A percentile compares a stretch with the other conserved stretches of the same genome.
These are phyloP conservation scores for Colletotrichum lindemuthianum DNA, from an alignment of 2,329 filamentous ascomycete species.

Conservation along the genomic window DNA sequence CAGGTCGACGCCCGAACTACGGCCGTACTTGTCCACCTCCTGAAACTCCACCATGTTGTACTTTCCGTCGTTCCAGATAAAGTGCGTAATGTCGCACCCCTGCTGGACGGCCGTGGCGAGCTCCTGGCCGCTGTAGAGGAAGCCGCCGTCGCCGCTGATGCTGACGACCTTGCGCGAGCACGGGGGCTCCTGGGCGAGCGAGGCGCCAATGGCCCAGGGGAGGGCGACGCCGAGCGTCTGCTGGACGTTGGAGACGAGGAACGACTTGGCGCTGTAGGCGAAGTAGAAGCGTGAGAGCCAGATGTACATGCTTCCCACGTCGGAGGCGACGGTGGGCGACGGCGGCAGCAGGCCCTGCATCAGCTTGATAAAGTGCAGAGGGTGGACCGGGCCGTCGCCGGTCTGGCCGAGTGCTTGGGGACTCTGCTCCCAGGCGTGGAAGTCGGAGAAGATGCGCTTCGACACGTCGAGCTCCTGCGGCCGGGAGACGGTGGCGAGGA, in stretches of 20 bases:
- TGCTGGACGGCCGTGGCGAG: slow-evolving; percentile 57
- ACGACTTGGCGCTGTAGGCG: slow-evolving; percentile 53
- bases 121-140: slow-evolving; percentile 60
- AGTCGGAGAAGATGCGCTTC: slow-evolving; percentile 47
- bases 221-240: slow-evolving; percentile 59
- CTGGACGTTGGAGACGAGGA: slow-evolving; percentile 59
- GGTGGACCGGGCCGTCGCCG: slow-evolving; percentile 50
- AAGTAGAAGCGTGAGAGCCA: slow-evolving; percentile 58
- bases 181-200: slow-evolving; percentile 52
- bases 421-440: slow-evolving; percentile 46
- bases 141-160: slow-evolving; percentile 58
- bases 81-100: slow-evolving; percentile 59
- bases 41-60: slow-evolving; percentile 64
- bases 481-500: slow-evolving; percentile 44
- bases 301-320: slow-evolving; percentile 60
- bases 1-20: slow-evolving; percentile 54
- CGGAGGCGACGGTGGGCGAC: slow-evolving; percentile 53
- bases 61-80: slow-evolving; percentile 60
- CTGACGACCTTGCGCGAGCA: slow-evolving; percentile 56
- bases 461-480: slow-evolving; percentile 49
- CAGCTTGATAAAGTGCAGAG: slow-evolving; percentile 55
- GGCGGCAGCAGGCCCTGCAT: slow-evolving; percentile 52
- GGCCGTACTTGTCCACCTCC: slow-evolving; percentile 60
- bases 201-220: slow-evolving; percentile 59
- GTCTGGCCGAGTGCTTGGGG: slow-evolving; percentile 37